Evolutionary conservation across 2,329 filamentous ascomycete genomes (phyloP).

Genomic region (Sclerotinia nivalis): DNA sequence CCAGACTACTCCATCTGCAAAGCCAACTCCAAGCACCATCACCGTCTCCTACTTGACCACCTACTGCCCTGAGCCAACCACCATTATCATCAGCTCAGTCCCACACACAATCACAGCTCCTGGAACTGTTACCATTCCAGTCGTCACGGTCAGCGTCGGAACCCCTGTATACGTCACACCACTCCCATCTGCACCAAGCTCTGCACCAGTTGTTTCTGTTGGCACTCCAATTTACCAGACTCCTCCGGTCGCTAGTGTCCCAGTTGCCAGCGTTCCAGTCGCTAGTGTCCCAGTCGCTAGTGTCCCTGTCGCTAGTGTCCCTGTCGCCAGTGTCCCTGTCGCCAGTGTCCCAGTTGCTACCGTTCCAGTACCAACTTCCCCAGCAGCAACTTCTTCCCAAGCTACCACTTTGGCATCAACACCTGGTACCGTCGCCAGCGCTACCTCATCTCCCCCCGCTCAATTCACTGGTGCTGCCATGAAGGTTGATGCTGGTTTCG

Average conservation of each 20-base stretch:
- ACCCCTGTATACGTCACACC: constrained; percentile 7
- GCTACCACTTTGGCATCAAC: constrained; percentile 13
- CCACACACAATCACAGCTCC: constrained; percentile 30
- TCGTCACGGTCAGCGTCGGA: constrained; percentile 25
- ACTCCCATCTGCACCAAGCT: constrained; percentile 10
- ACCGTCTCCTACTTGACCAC: constrained; percentile 17
- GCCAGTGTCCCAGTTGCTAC: neutral
- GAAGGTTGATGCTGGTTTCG: constrained; percentile 31
- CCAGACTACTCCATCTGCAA: neutral
- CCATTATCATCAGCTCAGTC: constrained; percentile 29
- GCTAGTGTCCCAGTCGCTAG: constrained; percentile 21
- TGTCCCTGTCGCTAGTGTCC: neutral
- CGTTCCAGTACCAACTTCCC: neutral
- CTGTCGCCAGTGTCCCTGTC: neutral
- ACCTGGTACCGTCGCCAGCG: constrained; percentile 7
- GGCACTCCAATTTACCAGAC: neutral
- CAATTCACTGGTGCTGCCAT: constrained; percentile 31
- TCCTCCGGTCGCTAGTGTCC: neutral
- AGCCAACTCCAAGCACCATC: constrained; percentile 21
- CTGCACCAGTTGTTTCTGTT: neutral
- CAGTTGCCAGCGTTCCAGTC: neutral
- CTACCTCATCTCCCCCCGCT: constrained; percentile 24
- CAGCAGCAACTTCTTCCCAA: neutral
- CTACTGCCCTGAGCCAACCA: constrained; percentile 25
- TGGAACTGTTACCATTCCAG: constrained; percentile 28